These are phyloP conservation scores for Sporothrix luriei DNA, from an alignment of 2,329 filamentous ascomycete species.

Conservation along the genomic window DNA sequence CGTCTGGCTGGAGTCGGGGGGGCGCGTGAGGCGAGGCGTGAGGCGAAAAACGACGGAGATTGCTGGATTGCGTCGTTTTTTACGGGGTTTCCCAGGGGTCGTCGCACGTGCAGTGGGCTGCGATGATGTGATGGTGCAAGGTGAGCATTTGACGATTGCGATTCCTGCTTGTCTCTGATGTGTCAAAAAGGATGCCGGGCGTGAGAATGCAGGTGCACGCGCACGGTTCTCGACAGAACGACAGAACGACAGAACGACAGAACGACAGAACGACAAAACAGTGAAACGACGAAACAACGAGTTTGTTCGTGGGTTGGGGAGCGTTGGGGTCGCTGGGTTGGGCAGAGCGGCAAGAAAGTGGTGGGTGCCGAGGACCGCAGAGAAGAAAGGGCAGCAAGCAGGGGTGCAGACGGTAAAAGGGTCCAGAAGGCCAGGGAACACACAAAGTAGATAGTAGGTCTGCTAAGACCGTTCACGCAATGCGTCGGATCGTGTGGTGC, in stretches of 20 bases:
- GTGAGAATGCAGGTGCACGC: constrained; percentile 19
- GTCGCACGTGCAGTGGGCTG: not conserved
- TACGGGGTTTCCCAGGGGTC: not conserved
- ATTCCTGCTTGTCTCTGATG: not conserved
- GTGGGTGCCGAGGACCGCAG: not conserved
- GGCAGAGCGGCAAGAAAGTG: not conserved
- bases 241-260: not conserved
- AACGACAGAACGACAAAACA: not conserved
- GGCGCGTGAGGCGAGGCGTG: constrained; percentile 16
- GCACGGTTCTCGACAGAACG: constrained; percentile 1
- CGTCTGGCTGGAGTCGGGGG: constrained; percentile 9
- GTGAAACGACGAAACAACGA: too few species aligned
- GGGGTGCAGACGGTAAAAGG: not conserved
- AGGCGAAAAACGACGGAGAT: not conserved
- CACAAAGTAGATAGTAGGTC: not conserved
- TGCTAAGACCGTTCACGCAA: constrained; percentile 22
- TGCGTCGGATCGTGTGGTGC: constrained; percentile 26
- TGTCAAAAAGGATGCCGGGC: not conserved
- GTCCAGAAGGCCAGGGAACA: constrained; percentile 7
- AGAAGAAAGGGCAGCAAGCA: not conserved
- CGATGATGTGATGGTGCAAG: not conserved
- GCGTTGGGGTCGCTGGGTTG: not conserved
- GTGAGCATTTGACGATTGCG: not conserved
- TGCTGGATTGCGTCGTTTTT: not conserved
- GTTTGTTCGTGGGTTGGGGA: constrained; percentile 10